Evolutionary conservation across 2,329 filamentous ascomycete genomes (phyloP).

Genomic region (Talaromyces sp.): DNA sequence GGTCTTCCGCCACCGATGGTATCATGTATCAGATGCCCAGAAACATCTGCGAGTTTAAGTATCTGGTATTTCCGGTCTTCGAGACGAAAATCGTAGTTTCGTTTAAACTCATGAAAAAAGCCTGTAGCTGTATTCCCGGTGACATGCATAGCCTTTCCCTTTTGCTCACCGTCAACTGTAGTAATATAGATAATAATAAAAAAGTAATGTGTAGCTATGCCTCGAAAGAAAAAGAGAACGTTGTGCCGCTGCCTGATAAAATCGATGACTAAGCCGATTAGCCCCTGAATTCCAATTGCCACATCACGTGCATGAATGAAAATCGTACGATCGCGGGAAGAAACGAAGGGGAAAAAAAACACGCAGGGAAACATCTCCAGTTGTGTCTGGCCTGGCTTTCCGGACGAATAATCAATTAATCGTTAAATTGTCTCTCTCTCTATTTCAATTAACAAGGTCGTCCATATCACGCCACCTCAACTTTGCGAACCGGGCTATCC

Average conservation of each 20-base stretch:
- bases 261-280: not conserved
- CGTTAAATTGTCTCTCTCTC: not conserved
- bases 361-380: not conserved
- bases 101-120: slow-evolving; percentile 18
- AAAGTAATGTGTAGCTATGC: no score
- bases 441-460: not conserved
- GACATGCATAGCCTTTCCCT: slow-evolving; percentile 18
- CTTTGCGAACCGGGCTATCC: not conserved
- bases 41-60: slow-evolving; percentile 11
- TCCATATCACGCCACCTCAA: slow-evolving; percentile 2
- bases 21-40: not conserved
- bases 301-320: not conserved
- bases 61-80: slow-evolving; percentile 13
- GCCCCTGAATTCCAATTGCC: slow-evolving; percentile 8
- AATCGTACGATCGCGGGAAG: slow-evolving; percentile 6
- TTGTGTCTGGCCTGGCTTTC: not conserved
- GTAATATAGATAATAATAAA: slow-evolving; percentile 1
- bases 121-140: slow-evolving; percentile 16
- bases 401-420: not conserved
- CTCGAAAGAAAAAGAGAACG: not conserved
- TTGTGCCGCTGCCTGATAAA: not conserved
- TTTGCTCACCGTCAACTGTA: not conserved
- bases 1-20: not conserved
- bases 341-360: slow-evolving; percentile 1
- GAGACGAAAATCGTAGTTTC: slow-evolving; percentile 15